These are phyloP conservation scores for Epichloe typhina DNA, from an alignment of 2,329 filamentous ascomycete genomes.

Conservation along the genomic window DNA sequence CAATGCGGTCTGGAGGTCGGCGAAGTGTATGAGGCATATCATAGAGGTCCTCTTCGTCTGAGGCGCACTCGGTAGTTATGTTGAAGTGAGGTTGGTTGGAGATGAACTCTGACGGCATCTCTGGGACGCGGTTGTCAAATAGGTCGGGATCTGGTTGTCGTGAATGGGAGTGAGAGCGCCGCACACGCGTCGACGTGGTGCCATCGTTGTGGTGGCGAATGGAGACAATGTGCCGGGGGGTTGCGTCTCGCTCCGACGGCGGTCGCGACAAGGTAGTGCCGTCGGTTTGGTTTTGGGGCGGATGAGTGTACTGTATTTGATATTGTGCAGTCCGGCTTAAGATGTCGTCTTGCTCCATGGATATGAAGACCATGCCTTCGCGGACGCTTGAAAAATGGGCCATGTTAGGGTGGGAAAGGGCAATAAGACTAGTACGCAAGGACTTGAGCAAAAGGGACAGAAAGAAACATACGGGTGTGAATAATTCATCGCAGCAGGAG, in stretches of 20 bases:
- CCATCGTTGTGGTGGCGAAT: slow-evolving; percentile 40
- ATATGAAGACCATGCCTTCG: slow-evolving; percentile 83
- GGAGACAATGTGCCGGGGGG: slow-evolving; percentile 30
- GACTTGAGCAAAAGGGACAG: neutral
- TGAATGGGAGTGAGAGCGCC: slow-evolving; percentile 11
- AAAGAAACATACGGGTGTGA: slow-evolving; percentile 64
- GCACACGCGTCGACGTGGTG: slow-evolving; percentile 17
- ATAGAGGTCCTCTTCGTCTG: slow-evolving; percentile 38
- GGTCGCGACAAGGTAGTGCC: slow-evolving; percentile 1
- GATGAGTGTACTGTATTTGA: slow-evolving; percentile 50
- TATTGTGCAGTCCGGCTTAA: slow-evolving; percentile 61
- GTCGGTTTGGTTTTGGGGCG: slow-evolving; percentile 4
- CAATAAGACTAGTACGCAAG: neutral
- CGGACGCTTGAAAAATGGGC: slow-evolving; percentile 46
- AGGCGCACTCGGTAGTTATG: slow-evolving; percentile 47
- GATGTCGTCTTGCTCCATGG: slow-evolving; percentile 71
- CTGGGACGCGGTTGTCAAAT: slow-evolving; percentile 33
- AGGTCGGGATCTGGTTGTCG: slow-evolving; percentile 27
- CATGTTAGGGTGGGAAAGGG: neutral
- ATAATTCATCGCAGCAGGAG: slow-evolving; percentile 60
- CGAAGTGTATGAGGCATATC: slow-evolving; percentile 16
- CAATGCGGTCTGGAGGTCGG: slow-evolving; percentile 38
- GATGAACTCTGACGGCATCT: slow-evolving; percentile 44
- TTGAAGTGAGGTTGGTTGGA: slow-evolving; percentile 34
- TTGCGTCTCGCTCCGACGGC: slow-evolving; percentile 11